Percentiles rank a stretch among this genome's conserved stretches.
These are phyloP conservation scores for Zygoascus flipseniorum DNA, from an alignment of 805 yeast species.

Conservation along the genomic window DNA sequence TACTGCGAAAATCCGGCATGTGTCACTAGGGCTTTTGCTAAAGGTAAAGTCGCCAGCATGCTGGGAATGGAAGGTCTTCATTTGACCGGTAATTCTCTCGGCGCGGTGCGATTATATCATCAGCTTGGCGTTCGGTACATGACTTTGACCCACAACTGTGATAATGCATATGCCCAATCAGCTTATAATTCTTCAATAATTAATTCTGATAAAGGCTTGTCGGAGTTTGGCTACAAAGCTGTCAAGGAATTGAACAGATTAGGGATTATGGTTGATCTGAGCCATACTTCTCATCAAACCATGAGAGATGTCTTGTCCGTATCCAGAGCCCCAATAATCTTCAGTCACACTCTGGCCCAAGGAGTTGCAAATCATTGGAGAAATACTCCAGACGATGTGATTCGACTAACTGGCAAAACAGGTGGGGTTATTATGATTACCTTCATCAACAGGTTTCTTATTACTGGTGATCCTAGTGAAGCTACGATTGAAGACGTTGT, in stretches of 20 bases:
- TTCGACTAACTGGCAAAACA: slow-evolving; percentile 31
- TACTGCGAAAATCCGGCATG: slow-evolving; percentile 36
- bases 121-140: slow-evolving; percentile 47
- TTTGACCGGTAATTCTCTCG: slow-evolving; percentile 42
- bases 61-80: slow-evolving; percentile 49
- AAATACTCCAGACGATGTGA: slow-evolving; percentile 42
- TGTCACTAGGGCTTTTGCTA: slow-evolving; percentile 31
- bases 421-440: slow-evolving; percentile 43
- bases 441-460: slow-evolving; percentile 37
- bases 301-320: slow-evolving; percentile 38
- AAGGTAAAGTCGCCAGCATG: slow-evolving; percentile 36
- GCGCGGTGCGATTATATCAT: slow-evolving; percentile 39
- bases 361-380: slow-evolving; percentile 35
- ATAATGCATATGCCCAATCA: slow-evolving; percentile 50
- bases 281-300: slow-evolving; percentile 41
- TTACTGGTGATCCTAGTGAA: slow-evolving; percentile 4
- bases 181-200: slow-evolving; percentile 42
- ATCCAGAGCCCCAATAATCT: slow-evolving; percentile 40
- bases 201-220: slow-evolving; percentile 36
- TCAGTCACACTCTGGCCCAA: slow-evolving; percentile 41
- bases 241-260: slow-evolving; percentile 43
- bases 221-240: slow-evolving; percentile 36
- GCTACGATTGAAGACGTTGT: slow-evolving; percentile 43
- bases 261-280: slow-evolving; percentile 45
- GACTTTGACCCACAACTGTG: slow-evolving; percentile 48